Base-by-base conservation (phyloP, 2,329 filamentous ascomycete genomes). In the Aspergillus spinulosporus region DNA sequence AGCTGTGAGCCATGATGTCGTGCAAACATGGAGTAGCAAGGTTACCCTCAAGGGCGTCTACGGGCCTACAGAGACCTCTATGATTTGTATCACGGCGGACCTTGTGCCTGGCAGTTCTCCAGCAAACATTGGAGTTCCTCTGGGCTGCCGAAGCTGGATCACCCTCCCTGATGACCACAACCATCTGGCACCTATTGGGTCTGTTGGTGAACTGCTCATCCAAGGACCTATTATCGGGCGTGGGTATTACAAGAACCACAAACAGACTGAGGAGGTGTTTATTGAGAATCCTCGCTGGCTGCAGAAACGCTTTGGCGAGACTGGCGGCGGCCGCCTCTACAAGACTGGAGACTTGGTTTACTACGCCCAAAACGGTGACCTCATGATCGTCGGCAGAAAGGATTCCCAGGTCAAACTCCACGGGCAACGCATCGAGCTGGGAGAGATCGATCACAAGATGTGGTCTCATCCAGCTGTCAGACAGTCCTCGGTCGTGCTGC, bases 211-310 rank as follows among this genome's bases (percentile, higher is more conserved):
- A 12, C 47, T 59, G 7, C 8, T 59, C 11, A 15, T 59, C 29
- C 28, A 51, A 31, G 56, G 54, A 5, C 42, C 42, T 8, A 51
- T 34, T 9, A 34, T 56, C 8, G 74, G 66, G 2, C 61, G 63
- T 31, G 76, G 74, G 0, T 79, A 79, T 52, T 54, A 76, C 1
- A 61, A 66, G 31, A 59, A 69, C 14, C 58, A 58, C 12, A 59
- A 28, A 28, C 26, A 28, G 26, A 28, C 26, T 5, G 3, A 28
- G 26, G 26, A 28, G 1, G 26, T 28, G 26, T 28, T 28, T 28
- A 28, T 28, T 45, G 6, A 63, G 65, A 52, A 70, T 68, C 2
- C 51, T 15, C 40, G 7, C 15, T 37, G 2, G 53, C 55, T 5
- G 12, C 12, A 15, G 12, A 28, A 28, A 28, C 26, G 26, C 4